Base-by-base conservation (phyloP, 257 asterid species). In the Linderniella brevidens region DNA sequence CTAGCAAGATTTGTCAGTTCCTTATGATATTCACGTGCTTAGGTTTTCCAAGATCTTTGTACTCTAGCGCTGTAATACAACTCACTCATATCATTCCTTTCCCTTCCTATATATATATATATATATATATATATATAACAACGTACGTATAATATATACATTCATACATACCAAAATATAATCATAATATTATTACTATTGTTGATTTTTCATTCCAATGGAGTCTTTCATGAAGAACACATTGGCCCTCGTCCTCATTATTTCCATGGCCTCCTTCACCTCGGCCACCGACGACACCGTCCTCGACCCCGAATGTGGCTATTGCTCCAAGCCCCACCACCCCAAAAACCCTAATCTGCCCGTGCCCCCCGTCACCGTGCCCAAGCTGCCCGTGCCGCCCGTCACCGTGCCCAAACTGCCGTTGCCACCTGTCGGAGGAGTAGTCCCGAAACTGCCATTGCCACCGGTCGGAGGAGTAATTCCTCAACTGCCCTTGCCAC, bases 11-110 rank as follows among this genome's bases (percentile, higher is more conserved):
- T 71, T 74, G 87, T 69, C 75, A 52, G 45, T 54, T 57, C 56
- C 64, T 66, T 66, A 35, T 9, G 55, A n/a, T 14, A 46, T 78
- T 78, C 88, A 78, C 88, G 74, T 74, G 88, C 59, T 51, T 46
- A 47, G 52, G 56, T 64, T 58, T 68, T 38, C 41, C 49, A 73
- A 65, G 65, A 16, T 68, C 54, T 18, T 69, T 65, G 52, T 50
- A 58, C 49, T 43, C 55, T 54, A 60, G 41, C 62, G 17, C 8
- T 52, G 42, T 52, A 45, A 40, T 20, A 58, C 68, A 71, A 46
- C 42, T 19, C 46, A 45, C 48, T 38, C 60, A 13, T 0, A 35
- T 52, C 8, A 16, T 12, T 25, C 11, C 41, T 11, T 17, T 43
- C 35, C 14, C 47, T 9, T 37, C 46, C 10, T 51, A 8, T 19